A percentile compares a stretch with the other conserved stretches of the same genome.
phyloP scores from a whole-genome alignment of 2,329 filamentous ascomycete genomes.

The Aspergillus pseudoterreus region DNA sequence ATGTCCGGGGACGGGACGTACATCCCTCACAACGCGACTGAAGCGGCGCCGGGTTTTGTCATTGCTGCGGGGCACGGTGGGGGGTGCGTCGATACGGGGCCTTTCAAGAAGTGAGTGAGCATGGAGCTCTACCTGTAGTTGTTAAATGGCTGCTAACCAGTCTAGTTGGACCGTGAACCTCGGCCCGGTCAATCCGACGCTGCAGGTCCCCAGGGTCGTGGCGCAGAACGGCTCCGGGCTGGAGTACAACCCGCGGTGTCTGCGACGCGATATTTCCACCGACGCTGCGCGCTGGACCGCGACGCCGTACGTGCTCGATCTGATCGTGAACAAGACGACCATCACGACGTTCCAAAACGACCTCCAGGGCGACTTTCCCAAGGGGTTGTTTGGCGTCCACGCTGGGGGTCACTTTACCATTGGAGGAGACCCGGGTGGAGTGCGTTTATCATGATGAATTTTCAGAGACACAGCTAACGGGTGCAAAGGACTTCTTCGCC shows the following conservation, averaged over 20 bases:
- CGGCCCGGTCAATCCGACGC: constrained; percentile 22
- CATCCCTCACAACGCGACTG: constrained; percentile 14
- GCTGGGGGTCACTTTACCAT: constrained; percentile 45
- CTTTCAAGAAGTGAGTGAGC: constrained; percentile 28
- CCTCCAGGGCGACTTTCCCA: not conserved
- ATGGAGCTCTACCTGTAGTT: not conserved
- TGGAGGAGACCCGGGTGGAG: constrained; percentile 40
- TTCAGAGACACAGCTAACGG: not conserved
- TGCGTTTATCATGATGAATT: too few species aligned
- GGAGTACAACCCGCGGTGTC: constrained; percentile 30
- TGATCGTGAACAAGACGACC: constrained; percentile 18
- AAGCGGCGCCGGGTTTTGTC: constrained; percentile 36
- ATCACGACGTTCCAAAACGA: constrained; percentile 26
- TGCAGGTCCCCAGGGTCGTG: constrained; percentile 12
- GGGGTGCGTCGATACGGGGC: constrained; percentile 31
- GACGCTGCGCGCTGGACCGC: constrained; percentile 16
- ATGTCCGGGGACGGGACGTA: constrained; percentile 41
- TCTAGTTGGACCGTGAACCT: constrained; percentile 28
- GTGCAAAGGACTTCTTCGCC: constrained; percentile 38
- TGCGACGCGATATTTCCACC: constrained; percentile 24
- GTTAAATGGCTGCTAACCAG: not conserved
- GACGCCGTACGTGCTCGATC: constrained; percentile 13
- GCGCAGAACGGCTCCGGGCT: constrained; percentile 17
- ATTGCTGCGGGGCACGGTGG: constrained; percentile 48
- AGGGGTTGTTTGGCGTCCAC: constrained; percentile 39